Conservation (phyloP, 148 eudicot species). For the Nepenthes mirabilis region DNA sequence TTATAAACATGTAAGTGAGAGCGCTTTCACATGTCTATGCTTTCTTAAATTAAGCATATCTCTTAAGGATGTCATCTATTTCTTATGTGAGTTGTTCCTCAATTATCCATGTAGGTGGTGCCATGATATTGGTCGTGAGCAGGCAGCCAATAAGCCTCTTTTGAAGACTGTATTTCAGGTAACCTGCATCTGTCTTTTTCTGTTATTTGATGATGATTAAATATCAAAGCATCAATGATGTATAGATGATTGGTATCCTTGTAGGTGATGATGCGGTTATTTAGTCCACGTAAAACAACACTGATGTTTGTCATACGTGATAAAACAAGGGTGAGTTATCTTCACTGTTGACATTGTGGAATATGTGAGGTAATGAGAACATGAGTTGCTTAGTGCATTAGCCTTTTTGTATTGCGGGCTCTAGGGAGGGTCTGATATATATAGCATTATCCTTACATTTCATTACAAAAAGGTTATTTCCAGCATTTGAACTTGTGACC, state of each 20-base stretch:
- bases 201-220: constrained; percentile 5
- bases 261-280: constrained; percentile 97
- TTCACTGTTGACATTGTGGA: background rate
- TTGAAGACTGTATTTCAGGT: constrained; percentile 99
- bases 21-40: background rate
- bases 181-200: constrained; percentile 4
- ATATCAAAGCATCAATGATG: background rate
- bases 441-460: too few relatives aligned
- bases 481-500: too few relatives aligned
- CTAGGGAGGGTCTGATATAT: too few relatives aligned
- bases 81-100: constrained; percentile 5
- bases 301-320: constrained; percentile 98
- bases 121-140: constrained; percentile 99
- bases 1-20: constrained; percentile 80
- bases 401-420: too few relatives aligned
- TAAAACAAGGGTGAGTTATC: constrained; percentile 72
- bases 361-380: too few relatives aligned
- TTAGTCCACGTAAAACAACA: constrained; percentile 98
- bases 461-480: too few relatives aligned
- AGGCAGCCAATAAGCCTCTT: constrained; percentile 98
- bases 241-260: constrained; percentile 5
- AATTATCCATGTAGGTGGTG: constrained; percentile 69
- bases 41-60: background rate
- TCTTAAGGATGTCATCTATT: constrained; percentile 2
- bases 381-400: too few relatives aligned